Percentiles rank a stretch among this genome's conserved stretches.
Evolutionary conservation across 208 protist species (phyloP).

Genomic region (Phytomonas serpens): DNA sequence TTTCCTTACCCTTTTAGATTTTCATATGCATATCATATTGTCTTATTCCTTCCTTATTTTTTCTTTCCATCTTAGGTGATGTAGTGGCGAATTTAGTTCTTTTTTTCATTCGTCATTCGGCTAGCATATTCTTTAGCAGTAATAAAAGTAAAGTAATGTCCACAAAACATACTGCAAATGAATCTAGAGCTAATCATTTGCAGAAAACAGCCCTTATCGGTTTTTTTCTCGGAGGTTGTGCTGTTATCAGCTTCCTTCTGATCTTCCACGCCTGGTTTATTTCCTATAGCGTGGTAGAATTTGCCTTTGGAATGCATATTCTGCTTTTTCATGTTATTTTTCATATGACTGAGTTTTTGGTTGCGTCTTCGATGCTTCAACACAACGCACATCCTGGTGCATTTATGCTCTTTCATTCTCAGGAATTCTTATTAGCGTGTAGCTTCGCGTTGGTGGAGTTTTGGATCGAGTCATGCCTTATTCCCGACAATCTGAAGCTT

Average conservation of each 20-base stretch:
- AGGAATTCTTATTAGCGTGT: slow-evolving; percentile 46
- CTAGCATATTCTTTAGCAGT: slow-evolving; percentile 3
- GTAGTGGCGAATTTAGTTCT: not conserved
- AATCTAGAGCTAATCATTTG: not conserved
- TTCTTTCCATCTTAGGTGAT: slow-evolving; percentile 2
- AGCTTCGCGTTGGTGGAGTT: slow-evolving; percentile 53
- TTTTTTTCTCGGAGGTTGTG: slow-evolving; percentile 44
- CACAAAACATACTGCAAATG: slow-evolving; percentile 4
- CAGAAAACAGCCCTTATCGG: slow-evolving; percentile 34
- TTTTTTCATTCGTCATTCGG: slow-evolving; percentile 5
- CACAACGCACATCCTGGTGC: slow-evolving; percentile 64
- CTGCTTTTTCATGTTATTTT: slow-evolving; percentile 53
- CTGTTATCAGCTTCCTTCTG: slow-evolving; percentile 23
- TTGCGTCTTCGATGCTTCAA: slow-evolving; percentile 27
- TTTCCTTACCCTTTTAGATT: slow-evolving; percentile 11
- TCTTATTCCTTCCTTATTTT: not conserved
- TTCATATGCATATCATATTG: slow-evolving; percentile 3
- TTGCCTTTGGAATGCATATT: slow-evolving; percentile 54
- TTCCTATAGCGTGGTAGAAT: slow-evolving; percentile 21
- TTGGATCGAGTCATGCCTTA: slow-evolving; percentile 37
- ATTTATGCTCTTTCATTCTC: slow-evolving; percentile 84
- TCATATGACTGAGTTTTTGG: slow-evolving; percentile 74
- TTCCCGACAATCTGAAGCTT: slow-evolving; percentile 64
- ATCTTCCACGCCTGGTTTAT: slow-evolving; percentile 24
- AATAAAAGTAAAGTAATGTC: slow-evolving; percentile 4